Percentiles rank a stretch among this genome's conserved stretches.
These are phyloP conservation scores for Isabelozyma rhagii DNA, from an alignment of 805 yeast species.

Conservation along the genomic window DNA sequence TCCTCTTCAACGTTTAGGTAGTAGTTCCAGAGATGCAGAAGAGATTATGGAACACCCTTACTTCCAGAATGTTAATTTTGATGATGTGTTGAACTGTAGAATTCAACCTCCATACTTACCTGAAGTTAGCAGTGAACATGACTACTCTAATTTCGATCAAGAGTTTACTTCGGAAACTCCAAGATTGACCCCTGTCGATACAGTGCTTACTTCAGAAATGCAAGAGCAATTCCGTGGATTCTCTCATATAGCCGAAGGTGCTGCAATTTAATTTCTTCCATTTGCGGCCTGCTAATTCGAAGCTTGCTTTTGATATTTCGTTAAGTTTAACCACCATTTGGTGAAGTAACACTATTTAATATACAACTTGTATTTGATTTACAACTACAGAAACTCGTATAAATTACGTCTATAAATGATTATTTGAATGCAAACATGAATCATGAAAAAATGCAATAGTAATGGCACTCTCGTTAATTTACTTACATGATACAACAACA, in stretches of 20 bases:
- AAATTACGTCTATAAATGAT: too few relatives aligned
- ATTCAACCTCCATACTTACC: conserved; percentile 91
- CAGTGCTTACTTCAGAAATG: conserved; percentile 77
- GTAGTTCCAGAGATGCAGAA: conserved; percentile 82
- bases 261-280: conserved; percentile 21
- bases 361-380: not conserved
- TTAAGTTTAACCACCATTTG: not conserved
- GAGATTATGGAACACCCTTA: conserved; percentile 96
- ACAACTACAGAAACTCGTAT: not conserved
- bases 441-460: too few relatives aligned
- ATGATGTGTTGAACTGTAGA: conserved; percentile 68
- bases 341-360: not conserved
- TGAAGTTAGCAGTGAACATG: conserved; percentile 81
- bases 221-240: conserved; percentile 98
- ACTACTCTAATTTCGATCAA: conserved; percentile 88
- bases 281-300: not conserved
- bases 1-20: conserved; percentile 79
- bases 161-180: conserved; percentile 95
- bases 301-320: too few relatives aligned
- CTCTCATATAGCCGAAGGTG: conserved; percentile 75
- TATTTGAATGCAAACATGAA: too few relatives aligned
- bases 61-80: conserved; percentile 85
- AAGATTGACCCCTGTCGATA: conserved; percentile 89
- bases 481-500: too few relatives aligned
- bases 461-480: too few relatives aligned